Evolutionary conservation across 805 yeast genomes (phyloP).

Genomic region (Diddensiella santjacobensis): DNA sequence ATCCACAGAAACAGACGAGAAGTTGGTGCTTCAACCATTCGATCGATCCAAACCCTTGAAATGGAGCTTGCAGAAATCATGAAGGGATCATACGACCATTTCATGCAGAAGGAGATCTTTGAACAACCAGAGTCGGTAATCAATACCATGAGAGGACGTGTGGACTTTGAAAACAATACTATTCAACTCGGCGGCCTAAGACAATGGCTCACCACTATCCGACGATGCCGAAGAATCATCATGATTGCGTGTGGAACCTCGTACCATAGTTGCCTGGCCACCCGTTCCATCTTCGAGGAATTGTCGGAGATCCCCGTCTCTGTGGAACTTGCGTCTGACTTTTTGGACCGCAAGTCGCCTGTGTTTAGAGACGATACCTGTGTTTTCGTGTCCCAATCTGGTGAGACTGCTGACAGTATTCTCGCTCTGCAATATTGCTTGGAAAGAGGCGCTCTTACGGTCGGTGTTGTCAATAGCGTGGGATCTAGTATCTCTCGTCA

Average conservation of each 20-base stretch:
- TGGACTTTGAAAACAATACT: constrained; percentile 76
- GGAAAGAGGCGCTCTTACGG: constrained; percentile 95
- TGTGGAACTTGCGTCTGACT: constrained; percentile 91
- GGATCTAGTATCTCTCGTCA: constrained; percentile 96
- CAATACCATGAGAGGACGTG: constrained; percentile 99
- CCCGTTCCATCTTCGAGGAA: constrained; percentile 94
- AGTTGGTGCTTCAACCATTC: constrained; percentile 79
- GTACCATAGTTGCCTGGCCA: constrained; percentile 96
- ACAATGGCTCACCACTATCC: constrained; percentile 76
- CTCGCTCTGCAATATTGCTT: constrained; percentile 91
- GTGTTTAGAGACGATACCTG: constrained; percentile 98
- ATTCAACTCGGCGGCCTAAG: constrained; percentile 89
- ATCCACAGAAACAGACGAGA: constrained; percentile 92
- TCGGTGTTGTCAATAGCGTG: constrained; percentile 95
- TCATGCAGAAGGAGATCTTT: constrained; percentile 97
- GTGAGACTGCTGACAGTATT: constrained; percentile 98
- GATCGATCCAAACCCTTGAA: constrained; percentile 95
- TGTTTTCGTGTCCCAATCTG: constrained; percentile 96
- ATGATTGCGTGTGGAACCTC: constrained; percentile 99
- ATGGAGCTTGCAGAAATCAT: constrained; percentile 95
- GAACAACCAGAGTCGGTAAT: constrained; percentile 98
- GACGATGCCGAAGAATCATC: constrained; percentile 90
- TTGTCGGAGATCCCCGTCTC: constrained; percentile 90
- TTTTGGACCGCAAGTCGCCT: constrained; percentile 92
- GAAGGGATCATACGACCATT: constrained; percentile 95